A percentile compares a stretch with the other conserved stretches of the same genome.
These are phyloP conservation scores for Syncephalastrum monosporum DNA, from an alignment of 371 early-diverging fungal species.

Conservation along the genomic window DNA sequence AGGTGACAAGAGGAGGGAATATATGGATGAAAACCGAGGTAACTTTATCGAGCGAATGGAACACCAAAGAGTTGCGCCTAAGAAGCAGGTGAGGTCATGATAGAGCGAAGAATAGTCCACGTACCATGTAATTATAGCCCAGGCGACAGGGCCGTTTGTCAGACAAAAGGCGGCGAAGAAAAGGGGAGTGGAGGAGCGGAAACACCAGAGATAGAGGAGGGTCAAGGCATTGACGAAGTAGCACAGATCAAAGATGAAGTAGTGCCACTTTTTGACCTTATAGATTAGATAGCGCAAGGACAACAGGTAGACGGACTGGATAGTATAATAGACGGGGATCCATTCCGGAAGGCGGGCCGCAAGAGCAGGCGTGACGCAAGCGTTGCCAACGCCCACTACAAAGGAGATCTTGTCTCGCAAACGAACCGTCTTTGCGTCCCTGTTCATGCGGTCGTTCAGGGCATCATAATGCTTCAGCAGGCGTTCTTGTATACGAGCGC, in stretches of 20 bases:
- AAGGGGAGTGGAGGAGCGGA: constrained; percentile 46
- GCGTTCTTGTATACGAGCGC: constrained; percentile 25
- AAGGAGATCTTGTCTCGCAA: constrained; percentile 70
- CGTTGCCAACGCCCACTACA: constrained; percentile 69
- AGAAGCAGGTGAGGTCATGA: background rate
- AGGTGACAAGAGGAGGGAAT: constrained; percentile 63
- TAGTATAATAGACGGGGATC: constrained; percentile 60
- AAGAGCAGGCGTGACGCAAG: constrained; percentile 64
- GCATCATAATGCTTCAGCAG: constrained; percentile 29
- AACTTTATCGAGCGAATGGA: constrained; percentile 73
- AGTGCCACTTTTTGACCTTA: constrained; percentile 63
- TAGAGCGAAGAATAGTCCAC: background rate
- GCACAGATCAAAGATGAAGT: constrained; percentile 71
- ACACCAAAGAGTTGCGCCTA: constrained; percentile 64
- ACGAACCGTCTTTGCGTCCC: constrained; percentile 53
- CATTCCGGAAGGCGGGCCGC: constrained; percentile 53
- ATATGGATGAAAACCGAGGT: constrained; percentile 74
- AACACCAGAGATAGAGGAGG: constrained; percentile 50
- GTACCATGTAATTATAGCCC: constrained; percentile 69
- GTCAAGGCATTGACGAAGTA: constrained; percentile 67
- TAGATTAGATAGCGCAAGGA: constrained; percentile 59
- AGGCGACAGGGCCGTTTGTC: constrained; percentile 68
- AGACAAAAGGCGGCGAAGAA: constrained; percentile 55
- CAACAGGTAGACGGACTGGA: constrained; percentile 49
- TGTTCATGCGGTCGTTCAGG: constrained; percentile 41